Conservation (phyloP, 2,329 filamentous ascomycete species). For the Chaetomium sp. region DNA sequence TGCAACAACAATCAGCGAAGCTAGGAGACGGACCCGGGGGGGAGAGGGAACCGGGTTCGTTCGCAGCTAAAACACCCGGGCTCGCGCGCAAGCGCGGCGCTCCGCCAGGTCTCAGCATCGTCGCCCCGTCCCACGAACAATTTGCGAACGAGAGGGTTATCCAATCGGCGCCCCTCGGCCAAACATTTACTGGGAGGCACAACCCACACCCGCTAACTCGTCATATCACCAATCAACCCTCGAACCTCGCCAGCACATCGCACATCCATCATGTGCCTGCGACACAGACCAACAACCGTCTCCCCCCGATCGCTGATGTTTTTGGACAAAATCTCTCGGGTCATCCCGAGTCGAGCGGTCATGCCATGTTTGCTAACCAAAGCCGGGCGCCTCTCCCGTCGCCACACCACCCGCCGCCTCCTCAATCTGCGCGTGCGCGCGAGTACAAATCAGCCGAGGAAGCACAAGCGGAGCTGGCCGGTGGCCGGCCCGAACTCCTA, state of each 20-base stretch:
- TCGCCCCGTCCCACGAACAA: slow-evolving; percentile 85
- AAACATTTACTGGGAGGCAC: slow-evolving; percentile 89
- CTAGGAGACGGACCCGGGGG: slow-evolving; percentile 57
- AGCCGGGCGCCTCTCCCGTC: slow-evolving; percentile 67
- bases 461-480: slow-evolving; percentile 81
- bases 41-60: slow-evolving; percentile 44
- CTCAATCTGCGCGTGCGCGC: slow-evolving; percentile 54
- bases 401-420: slow-evolving; percentile 61
- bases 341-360: slow-evolving; percentile 49
- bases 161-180: slow-evolving; percentile 89
- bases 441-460: slow-evolving; percentile 97
- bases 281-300: slow-evolving; percentile 80
- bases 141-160: slow-evolving; percentile 94
- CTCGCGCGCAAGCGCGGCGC: slow-evolving; percentile 70
- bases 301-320: slow-evolving; percentile 91
- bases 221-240: slow-evolving; percentile 74
- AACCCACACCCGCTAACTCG: slow-evolving; percentile 69
- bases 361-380: slow-evolving; percentile 53
- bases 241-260: slow-evolving; percentile 73
- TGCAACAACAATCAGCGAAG: slow-evolving; percentile 81
- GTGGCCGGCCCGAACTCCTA: slow-evolving; percentile 84
- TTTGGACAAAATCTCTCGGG: slow-evolving; percentile 73
- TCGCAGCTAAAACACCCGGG: slow-evolving; percentile 64
- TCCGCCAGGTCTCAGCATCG: slow-evolving; percentile 85
- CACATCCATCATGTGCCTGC: slow-evolving; percentile 89